phyloP scores from a whole-genome alignment of 116 monocot genomes.

The Dioscorea cayenensis region DNA sequence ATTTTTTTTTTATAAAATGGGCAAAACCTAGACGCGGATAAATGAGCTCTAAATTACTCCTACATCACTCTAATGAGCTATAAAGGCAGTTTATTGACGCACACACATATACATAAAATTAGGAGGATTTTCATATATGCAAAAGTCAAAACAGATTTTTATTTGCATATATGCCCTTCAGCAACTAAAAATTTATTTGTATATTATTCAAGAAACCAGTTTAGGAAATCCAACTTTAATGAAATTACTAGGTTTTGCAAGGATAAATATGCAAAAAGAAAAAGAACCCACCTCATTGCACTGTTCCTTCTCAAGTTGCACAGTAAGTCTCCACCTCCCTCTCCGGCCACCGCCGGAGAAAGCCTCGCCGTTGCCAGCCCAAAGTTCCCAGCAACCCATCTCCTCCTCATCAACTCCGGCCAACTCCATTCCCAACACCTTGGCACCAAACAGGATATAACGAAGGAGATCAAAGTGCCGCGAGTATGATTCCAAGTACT shows the following conservation, averaged over 20 bases:
- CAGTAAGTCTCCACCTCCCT: constrained; percentile 40
- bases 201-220: too few relatives aligned
- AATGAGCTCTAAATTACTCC: too few relatives aligned
- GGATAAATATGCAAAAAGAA: neutral
- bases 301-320: constrained; percentile 8
- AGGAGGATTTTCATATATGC: too few relatives aligned
- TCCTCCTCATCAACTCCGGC: constrained; percentile 51
- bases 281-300: neutral
- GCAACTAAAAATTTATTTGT: too few relatives aligned
- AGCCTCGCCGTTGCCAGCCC: constrained; percentile 51
- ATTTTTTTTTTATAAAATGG: too few relatives aligned
- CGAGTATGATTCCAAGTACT: constrained; percentile 43
- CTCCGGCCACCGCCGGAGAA: constrained; percentile 20
- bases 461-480: constrained; percentile 36
- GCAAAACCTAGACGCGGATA: too few relatives aligned
- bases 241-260: too few relatives aligned
- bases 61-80: too few relatives aligned
- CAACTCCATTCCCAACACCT: constrained; percentile 42
- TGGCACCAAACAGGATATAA: constrained; percentile 32
- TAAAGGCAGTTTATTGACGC: too few relatives aligned
- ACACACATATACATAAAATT: too few relatives aligned
- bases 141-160: too few relatives aligned
- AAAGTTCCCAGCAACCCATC: constrained; percentile 42
- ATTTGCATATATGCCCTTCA: neutral
- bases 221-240: too few relatives aligned